Conservation (phyloP, 345 rosid genomes). For the Barbarea vulgaris region DNA sequence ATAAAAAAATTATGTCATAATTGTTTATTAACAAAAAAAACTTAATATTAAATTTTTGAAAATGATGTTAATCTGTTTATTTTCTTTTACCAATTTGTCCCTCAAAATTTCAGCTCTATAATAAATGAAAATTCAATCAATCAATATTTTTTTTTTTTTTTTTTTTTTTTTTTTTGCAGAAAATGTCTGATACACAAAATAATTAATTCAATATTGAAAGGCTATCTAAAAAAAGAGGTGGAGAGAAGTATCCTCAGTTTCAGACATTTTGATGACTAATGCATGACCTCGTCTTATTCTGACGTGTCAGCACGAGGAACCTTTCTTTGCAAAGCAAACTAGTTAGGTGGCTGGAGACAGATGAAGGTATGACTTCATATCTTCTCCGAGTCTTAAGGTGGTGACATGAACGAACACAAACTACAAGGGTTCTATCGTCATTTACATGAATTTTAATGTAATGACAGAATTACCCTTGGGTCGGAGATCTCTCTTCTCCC, state of each 20-base stretch:
- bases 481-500: constrained; percentile 25
- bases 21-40: too few relatives aligned
- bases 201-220: not conserved
- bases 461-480: constrained; percentile 1
- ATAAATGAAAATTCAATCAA: not conserved
- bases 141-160: not conserved
- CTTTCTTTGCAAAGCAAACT: not conserved
- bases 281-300: constrained; percentile 12
- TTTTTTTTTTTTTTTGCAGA: not conserved
- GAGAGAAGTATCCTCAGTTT: constrained; percentile 21
- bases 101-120: not conserved
- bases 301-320: constrained; percentile 18
- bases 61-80: too few relatives aligned
- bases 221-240: constrained; percentile 20
- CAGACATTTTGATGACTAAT: constrained; percentile 20
- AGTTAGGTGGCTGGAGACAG: constrained; percentile 15
- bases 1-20: too few relatives aligned
- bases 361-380: constrained; percentile 16
- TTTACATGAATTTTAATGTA: fast-evolving
- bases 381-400: constrained; percentile 35
- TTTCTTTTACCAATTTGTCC: constrained; percentile 25
- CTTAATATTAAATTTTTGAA: too few relatives aligned
- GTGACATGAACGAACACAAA: constrained; percentile 14
- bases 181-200: not conserved
- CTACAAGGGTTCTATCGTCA: constrained; percentile 28